Percentiles rank a stretch among this genome's conserved stretches.
Conservation (phyloP, 768 basidiomycete species). For the Hericium coralloides region DNA sequence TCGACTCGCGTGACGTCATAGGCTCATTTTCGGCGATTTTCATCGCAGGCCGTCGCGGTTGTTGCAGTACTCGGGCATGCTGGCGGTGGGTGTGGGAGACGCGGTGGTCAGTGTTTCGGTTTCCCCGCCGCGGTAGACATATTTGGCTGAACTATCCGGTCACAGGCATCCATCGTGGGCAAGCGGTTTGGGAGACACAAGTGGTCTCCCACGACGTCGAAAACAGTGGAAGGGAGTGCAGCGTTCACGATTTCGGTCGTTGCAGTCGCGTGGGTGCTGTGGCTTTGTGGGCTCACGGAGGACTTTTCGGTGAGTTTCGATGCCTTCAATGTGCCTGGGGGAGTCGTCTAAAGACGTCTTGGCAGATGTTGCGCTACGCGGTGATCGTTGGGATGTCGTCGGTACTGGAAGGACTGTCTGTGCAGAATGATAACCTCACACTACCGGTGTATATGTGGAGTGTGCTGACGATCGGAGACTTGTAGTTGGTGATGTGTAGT, state of each 20-base stretch:
- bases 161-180: slow-evolving; percentile 89
- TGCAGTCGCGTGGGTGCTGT: slow-evolving; percentile 58
- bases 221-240: slow-evolving; percentile 87
- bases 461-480: slow-evolving; percentile 48
- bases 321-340: neutral
- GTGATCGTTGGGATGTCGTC: slow-evolving; percentile 55
- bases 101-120: slow-evolving; percentile 55
- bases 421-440: slow-evolving; percentile 96
- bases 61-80: slow-evolving; percentile 73
- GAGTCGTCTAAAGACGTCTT: slow-evolving; percentile 2
- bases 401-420: slow-evolving; percentile 82
- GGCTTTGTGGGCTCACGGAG: slow-evolving; percentile 60
- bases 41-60: slow-evolving; percentile 37
- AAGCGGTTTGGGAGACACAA: slow-evolving; percentile 69
- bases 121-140: neutral
- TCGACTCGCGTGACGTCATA: neutral
- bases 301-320: slow-evolving; percentile 60
- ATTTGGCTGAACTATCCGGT: neutral
- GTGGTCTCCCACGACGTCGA: slow-evolving; percentile 79
- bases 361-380: slow-evolving; percentile 59
- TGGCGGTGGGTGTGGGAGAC: slow-evolving; percentile 89
- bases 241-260: slow-evolving; percentile 74
- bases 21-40: neutral
- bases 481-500: neutral
- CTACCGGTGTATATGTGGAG: slow-evolving; percentile 97